Base-by-base conservation (phyloP, 352 stramenopile species). In the Phytopythium delawarense region DNA sequence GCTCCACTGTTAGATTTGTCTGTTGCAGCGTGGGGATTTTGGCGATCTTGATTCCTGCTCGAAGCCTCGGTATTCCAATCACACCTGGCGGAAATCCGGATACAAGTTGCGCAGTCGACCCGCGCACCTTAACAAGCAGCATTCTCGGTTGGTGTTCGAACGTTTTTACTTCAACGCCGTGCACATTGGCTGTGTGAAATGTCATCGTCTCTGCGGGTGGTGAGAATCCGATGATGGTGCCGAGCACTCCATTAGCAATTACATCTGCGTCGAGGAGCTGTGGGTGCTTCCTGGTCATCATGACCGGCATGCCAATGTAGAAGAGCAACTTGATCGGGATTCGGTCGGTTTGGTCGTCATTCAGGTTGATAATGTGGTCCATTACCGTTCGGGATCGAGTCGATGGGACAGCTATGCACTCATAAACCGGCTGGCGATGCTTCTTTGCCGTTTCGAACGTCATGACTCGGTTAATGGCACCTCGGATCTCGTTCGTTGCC, bases 281-380 rank as follows among this genome's bases (percentile, higher is more conserved):
- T 5, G 61, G 61, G 9, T 67, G 61, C 35, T 68, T 72, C 7
- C 62, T 23, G 0, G 57, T 69, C 4, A 55, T 15, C 53, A 63
- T 69, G 0, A 63, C 55, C 1, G 66, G 62, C 57, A 69, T 68
- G 0, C 61, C 57, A 12, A 71, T 58, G 39, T 52, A 68, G 18
- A 72, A 72, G 0, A 59, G 11, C 4, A 68, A n/a, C 35, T 66
- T 61, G 15, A 72, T 69, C 1, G 66, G 62, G 0, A 72, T 11
- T 0, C 57, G 52, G 21, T 51, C 35, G 0, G 62, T 66, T 0
- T 64, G 3, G 15, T 69, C 40, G 32, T 72, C 66, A 0, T 50
- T 68, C 0, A 35, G 16, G 40, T 68, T 65, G 2, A 34, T 8
- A 20, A 71, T 50, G 7, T 62, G n/a, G 0, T 32, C 9, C 2